Conservation (phyloP, 2,329 filamentous ascomycete genomes). For the Rutstroemia sydowiana region DNA sequence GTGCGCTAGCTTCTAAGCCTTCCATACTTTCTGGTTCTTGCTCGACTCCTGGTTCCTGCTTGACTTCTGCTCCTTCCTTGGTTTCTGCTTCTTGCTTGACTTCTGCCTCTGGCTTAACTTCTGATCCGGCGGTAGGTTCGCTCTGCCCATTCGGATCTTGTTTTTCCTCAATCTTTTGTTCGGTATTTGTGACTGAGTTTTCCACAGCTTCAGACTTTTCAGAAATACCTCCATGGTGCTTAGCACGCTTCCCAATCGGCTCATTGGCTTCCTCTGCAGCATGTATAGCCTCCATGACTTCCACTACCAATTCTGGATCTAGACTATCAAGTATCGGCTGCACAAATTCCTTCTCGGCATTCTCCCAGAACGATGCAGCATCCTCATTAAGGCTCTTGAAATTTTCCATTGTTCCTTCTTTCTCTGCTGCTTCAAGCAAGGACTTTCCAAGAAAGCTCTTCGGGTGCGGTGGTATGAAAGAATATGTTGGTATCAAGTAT, state of each 20-base stretch:
- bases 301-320: conserved; percentile 54
- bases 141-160: neutral
- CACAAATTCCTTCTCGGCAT: conserved; percentile 73
- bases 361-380: conserved; percentile 73
- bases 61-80: neutral
- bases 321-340: conserved; percentile 59
- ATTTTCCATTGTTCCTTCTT: conserved; percentile 63
- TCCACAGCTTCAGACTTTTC: conserved; percentile 6
- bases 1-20: too few relatives aligned
- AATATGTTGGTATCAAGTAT: conserved; percentile 90
- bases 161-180: neutral
- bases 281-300: conserved; percentile 57
- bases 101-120: neutral
- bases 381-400: conserved; percentile 67
- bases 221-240: neutral
- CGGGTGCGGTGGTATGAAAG: conserved; percentile 85
- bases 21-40: neutral
- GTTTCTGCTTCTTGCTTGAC: neutral
- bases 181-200: neutral
- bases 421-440: conserved; percentile 68
- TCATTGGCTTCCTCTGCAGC: conserved; percentile 23
- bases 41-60: neutral
- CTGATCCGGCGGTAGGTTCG: neutral
- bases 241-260: conserved; percentile 1
- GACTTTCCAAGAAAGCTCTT: conserved; percentile 79